Evolutionary conservation across 2,329 filamentous ascomycete genomes (phyloP), one percentile per base, ranked within the genome.

Genomic region (Rhinocladiella mackenziei): DNA sequence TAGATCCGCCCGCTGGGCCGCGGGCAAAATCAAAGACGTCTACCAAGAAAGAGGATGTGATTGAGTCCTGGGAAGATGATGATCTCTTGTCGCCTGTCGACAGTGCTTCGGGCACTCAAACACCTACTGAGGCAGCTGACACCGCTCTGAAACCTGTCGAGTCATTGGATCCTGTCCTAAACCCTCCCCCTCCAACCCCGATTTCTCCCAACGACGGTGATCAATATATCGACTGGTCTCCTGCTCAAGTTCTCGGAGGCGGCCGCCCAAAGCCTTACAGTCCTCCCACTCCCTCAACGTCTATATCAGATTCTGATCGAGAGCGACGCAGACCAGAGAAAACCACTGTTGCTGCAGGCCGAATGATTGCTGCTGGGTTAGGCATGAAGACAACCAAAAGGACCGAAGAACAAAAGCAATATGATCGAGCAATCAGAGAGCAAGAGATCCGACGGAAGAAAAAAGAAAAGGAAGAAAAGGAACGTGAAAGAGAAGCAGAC

Each of bases 321-420:
- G 46, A 48, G n/a, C 45, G 48, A 28, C 43, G 51, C 43, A 71
- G 86, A 28, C 91, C 89, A 0, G 89, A 95, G 67, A 98, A 95
- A 73, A 94, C 89, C 51, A 94, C 94, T 50, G 87, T 89, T 1
- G 88, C 94, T 28, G 92, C 92, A 4, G 79, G 85, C 50, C 75
- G 92, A 47, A 76, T 98, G 78, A 97, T 98, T 62, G 89, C 88
- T 1, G 86, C 85, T 3, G 89, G 86, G 0, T 69, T 97, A 54
- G 92, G 92, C 1, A 78, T 96, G 42, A 80, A 82, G 59, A 80
- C 83, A 23, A 87, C 88, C 22, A 84, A 80, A 69, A 78, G 83
- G 64, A 96, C 44, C 2, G 44, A 51, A 15, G 48, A 51, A 39
- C 48, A 51, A 35, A 44, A 20, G 22, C 44, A 51, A 33, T 97